Percentiles rank a stretch among this genome's conserved stretches.
Conservation (phyloP, 371 early-diverging fungal genomes). For the Basidiobolus meristosporus region DNA sequence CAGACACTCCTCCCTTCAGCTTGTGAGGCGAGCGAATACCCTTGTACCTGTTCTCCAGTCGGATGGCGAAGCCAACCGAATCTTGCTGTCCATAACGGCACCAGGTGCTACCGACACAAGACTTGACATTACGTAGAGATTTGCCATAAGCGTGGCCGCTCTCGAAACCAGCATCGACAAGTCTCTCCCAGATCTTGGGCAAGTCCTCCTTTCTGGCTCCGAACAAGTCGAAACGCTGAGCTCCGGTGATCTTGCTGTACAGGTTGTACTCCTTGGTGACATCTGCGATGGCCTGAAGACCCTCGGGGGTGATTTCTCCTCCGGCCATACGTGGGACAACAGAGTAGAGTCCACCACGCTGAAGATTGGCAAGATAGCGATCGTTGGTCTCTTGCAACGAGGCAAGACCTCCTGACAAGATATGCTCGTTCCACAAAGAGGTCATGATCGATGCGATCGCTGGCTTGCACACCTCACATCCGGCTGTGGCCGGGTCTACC, state of each 20-base stretch:
- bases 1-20: constrained; percentile 33
- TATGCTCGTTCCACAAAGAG: constrained; percentile 38
- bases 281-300: constrained; percentile 27
- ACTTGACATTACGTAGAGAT: constrained; percentile 47
- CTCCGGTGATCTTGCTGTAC: constrained; percentile 46
- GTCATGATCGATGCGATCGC: constrained; percentile 42
- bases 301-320: constrained; percentile 46
- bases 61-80: constrained; percentile 42
- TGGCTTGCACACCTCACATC: constrained; percentile 44
- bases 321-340: constrained; percentile 44
- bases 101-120: constrained; percentile 46
- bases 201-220: constrained; percentile 39
- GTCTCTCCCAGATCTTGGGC: constrained; percentile 38
- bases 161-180: constrained; percentile 39
- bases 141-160: constrained; percentile 54
- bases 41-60: constrained; percentile 40
- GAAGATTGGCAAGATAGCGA: constrained; percentile 46
- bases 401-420: constrained; percentile 25
- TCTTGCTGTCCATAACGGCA: constrained; percentile 47
- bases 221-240: constrained; percentile 43
- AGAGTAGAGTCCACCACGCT: constrained; percentile 44
- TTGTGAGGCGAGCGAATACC: constrained; percentile 47
- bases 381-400: constrained; percentile 50
- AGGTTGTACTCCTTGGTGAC: constrained; percentile 36
- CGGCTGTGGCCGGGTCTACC: constrained; percentile 15